Conservation (phyloP, 2,329 filamentous ascomycete species). For the Penicillium concentricum region DNA sequence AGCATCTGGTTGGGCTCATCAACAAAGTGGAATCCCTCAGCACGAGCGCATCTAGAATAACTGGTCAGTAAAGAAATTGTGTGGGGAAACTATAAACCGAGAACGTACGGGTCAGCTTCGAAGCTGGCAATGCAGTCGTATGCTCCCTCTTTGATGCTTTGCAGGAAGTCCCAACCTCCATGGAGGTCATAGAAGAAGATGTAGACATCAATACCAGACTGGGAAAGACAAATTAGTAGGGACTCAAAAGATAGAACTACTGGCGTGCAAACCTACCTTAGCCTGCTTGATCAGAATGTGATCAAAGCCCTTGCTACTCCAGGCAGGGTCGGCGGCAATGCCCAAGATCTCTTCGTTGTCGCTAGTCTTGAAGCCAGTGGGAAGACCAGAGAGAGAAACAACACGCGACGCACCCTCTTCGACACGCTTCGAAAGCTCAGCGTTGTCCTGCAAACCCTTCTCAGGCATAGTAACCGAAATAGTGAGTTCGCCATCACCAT, state of each 20-base stretch:
- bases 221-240: background rate
- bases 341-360: background rate
- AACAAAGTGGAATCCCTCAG: slow-evolving; percentile 2
- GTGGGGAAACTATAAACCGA: background rate
- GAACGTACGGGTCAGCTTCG: slow-evolving; percentile 15
- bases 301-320: background rate
- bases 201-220: slow-evolving; percentile 1
- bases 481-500: slow-evolving; percentile 35
- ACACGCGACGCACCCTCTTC: slow-evolving; percentile 3
- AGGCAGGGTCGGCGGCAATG: background rate
- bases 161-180: slow-evolving; percentile 7
- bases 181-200: slow-evolving; percentile 13
- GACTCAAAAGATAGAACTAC: background rate
- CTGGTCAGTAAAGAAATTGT: background rate
- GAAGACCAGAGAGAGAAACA: background rate
- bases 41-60: background rate
- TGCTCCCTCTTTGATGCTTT: background rate
- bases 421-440: background rate
- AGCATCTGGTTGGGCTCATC: slow-evolving; percentile 7
- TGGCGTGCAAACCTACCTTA: background rate
- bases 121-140: slow-evolving; percentile 8
- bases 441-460: slow-evolving; percentile 37
- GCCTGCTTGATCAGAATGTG: slow-evolving; percentile 1
- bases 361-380: background rate
- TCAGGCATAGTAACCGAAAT: slow-evolving; percentile 33